phyloP scores from a whole-genome alignment of 495 filamentous ascomycete species.

The Zalerion maritima region DNA sequence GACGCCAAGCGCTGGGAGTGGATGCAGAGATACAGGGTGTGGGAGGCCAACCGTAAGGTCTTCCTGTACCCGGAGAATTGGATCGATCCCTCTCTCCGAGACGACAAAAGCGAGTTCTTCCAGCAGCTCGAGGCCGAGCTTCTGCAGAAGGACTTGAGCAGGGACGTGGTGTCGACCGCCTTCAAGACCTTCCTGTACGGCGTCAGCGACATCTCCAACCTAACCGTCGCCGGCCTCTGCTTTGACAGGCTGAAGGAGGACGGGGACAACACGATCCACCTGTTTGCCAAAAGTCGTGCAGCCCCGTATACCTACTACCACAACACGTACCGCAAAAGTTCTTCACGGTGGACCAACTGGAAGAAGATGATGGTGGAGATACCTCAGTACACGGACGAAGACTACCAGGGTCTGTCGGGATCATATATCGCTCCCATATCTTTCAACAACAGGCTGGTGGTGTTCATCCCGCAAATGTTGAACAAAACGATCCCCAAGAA shows the following conservation, averaged over 20 bases:
- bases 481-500: too few relatives aligned
- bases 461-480: conserved; percentile 8
- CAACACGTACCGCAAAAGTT: neutral
- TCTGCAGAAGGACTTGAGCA: conserved; percentile 11
- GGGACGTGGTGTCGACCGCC: conserved; percentile 3
- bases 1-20: conserved; percentile 11
- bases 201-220: conserved; percentile 10
- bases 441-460: conserved; percentile 1
- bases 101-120: conserved; percentile 22
- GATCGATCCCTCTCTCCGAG: conserved; percentile 21
- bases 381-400: neutral
- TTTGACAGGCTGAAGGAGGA: neutral
- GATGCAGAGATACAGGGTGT: conserved; percentile 13
- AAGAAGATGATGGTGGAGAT: conserved; percentile 10
- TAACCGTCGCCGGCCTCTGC: conserved; percentile 6
- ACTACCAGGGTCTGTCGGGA: neutral
- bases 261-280: conserved; percentile 2
- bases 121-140: conserved; percentile 15
- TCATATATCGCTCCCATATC: conserved; percentile 4
- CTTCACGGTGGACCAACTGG: conserved; percentile 7
- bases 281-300: conserved; percentile 8
- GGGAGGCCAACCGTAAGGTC: conserved; percentile 24
- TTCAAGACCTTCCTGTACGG: conserved; percentile 11
- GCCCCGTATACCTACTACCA: conserved; percentile 10
- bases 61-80: conserved; percentile 29